Evolutionary conservation across 495 filamentous ascomycete species (phyloP).

Genomic region (Chaetomium fimeti): DNA sequence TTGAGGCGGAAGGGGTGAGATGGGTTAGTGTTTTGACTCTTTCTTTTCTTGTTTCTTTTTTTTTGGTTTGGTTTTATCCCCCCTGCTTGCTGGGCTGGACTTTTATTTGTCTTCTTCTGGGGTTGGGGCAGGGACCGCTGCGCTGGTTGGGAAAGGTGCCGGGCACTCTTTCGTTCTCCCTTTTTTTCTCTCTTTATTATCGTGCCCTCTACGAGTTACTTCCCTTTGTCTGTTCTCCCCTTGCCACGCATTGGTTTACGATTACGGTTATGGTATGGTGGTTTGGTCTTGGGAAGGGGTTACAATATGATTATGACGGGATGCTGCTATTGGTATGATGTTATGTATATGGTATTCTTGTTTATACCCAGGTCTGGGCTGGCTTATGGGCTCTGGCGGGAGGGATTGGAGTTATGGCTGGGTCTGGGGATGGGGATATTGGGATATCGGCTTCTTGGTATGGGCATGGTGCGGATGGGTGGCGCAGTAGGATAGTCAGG

Average conservation of each 20-base stretch:
- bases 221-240: neutral
- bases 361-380: neutral
- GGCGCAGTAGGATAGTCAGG: neutral
- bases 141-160: slow-evolving; percentile 9
- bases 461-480: neutral
- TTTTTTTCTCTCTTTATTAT: neutral
- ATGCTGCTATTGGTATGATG: slow-evolving; percentile 5
- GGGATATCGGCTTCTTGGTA: neutral
- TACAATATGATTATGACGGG: slow-evolving; percentile 13
- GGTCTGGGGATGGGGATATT: neutral
- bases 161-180: neutral
- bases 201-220: neutral
- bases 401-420: neutral
- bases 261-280: neutral
- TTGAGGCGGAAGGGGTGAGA: neutral
- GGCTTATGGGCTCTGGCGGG: neutral
- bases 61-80: neutral
- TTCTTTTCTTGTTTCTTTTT: neutral
- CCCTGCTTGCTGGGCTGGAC: neutral
- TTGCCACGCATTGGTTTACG: neutral
- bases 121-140: slow-evolving; percentile 8
- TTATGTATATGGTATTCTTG: neutral
- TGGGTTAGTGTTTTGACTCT: neutral
- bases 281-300: neutral
- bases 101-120: neutral